phyloP scores from a whole-genome alignment of 164 flowering plant species.

The Cinnamomum micranthum region DNA sequence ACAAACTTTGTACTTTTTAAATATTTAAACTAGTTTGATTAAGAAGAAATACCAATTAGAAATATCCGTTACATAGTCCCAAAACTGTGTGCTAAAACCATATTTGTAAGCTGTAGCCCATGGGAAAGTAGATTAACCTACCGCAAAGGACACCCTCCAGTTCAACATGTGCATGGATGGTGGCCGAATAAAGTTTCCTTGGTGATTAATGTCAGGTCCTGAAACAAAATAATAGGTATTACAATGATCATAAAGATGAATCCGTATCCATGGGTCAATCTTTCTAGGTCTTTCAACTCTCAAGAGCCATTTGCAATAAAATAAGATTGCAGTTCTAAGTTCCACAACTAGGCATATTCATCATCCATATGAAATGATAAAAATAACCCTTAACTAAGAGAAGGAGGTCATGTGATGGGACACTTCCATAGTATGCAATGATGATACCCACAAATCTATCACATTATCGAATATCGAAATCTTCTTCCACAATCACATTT shows the following conservation, averaged over 20 bases:
- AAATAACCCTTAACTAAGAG: neutral
- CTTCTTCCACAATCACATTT: neutral
- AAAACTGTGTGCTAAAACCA: too few relatives aligned
- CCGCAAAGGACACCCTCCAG: too few relatives aligned
- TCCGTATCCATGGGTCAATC: neutral
- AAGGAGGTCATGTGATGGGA: constrained; percentile 8
- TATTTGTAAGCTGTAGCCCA: too few relatives aligned
- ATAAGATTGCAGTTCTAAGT: neutral
- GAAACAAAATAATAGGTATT: too few relatives aligned
- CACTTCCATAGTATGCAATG: constrained; percentile 4
- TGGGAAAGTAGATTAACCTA: too few relatives aligned
- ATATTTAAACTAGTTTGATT: too few relatives aligned
- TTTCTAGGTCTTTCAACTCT: neutral
- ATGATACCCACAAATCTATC: constrained; percentile 1
- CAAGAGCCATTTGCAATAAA: neutral
- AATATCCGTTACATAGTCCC: too few relatives aligned
- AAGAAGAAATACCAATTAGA: too few relatives aligned
- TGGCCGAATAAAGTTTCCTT: too few relatives aligned
- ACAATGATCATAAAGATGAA: neutral
- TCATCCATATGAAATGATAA: neutral
- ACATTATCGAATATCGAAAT: neutral
- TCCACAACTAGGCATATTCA: neutral
- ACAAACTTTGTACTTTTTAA: too few relatives aligned
- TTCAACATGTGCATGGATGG: too few relatives aligned
- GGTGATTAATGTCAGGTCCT: too few relatives aligned